phyloP scores from a whole-genome alignment of 495 filamentous ascomycete genomes.

The Xylaria sp. region DNA sequence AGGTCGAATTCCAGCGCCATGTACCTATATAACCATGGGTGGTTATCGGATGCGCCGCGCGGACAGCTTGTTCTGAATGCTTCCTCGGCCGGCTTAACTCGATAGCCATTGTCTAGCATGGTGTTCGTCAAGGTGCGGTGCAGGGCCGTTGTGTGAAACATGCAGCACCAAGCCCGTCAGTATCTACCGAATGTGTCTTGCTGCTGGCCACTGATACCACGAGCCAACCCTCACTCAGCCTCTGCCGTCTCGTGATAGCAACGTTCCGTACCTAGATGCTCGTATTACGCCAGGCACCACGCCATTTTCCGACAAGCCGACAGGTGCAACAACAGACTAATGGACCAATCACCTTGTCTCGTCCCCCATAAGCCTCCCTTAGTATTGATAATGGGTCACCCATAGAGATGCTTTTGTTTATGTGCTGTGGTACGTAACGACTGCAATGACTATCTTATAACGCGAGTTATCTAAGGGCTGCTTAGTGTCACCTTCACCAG shows the following conservation, averaged over 20 bases:
- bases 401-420: neutral
- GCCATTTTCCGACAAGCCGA: slow-evolving; percentile 17
- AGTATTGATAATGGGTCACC: neutral
- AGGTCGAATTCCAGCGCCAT: neutral
- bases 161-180: slow-evolving; percentile 12
- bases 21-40: neutral
- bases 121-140: neutral
- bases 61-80: neutral
- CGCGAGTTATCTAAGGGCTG: neutral
- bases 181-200: slow-evolving; percentile 4
- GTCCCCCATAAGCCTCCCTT: neutral
- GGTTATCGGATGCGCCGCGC: neutral
- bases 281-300: slow-evolving; percentile 14
- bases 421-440: too few species aligned
- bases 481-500: neutral
- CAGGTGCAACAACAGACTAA: neutral
- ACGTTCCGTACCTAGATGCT: slow-evolving; percentile 3
- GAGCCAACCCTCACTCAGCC: slow-evolving; percentile 10
- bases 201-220: neutral
- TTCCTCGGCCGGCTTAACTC: neutral
- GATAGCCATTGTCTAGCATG: neutral
- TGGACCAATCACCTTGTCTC: neutral
- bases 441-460: neutral
- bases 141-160: slow-evolving; percentile 9
- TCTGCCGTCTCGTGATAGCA: neutral